phyloP scores from a whole-genome alignment of 1,284 basidiomycete species.

The Malassezia cuniculi region DNA sequence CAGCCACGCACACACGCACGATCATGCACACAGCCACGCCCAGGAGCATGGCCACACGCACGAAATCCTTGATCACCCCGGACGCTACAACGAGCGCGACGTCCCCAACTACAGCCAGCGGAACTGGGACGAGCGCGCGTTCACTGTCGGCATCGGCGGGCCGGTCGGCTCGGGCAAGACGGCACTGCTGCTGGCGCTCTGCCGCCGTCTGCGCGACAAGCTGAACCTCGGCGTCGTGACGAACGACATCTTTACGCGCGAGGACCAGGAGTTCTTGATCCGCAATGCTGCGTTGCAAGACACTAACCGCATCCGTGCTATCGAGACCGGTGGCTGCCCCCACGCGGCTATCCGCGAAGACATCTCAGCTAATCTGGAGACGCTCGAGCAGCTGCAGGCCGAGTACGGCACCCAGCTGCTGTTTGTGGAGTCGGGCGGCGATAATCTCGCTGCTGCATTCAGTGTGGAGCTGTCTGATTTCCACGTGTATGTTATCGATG shows the following conservation, averaged over 20 bases:
- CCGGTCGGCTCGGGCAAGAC: conserved; percentile 95
- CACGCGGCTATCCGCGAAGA: conserved; percentile 59
- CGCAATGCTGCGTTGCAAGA: conserved; percentile 73
- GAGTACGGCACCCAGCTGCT: conserved; percentile 50
- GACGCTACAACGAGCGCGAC: conserved; percentile 83
- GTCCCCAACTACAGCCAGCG: conserved; percentile 71
- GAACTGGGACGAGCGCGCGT: conserved; percentile 83
- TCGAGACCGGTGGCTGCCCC: conserved; percentile 61
- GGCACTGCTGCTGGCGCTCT: conserved; percentile 82
- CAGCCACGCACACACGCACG: conserved; percentile 13
- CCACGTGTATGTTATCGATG: conserved; percentile 55
- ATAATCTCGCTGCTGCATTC: conserved; percentile 90
- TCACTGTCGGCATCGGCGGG: conserved; percentile 92
- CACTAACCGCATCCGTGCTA: conserved; percentile 70
- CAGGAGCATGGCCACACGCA: conserved; percentile 40
- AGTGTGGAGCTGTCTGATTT: conserved; percentile 91
- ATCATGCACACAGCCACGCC: conserved; percentile 14
- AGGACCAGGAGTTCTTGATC: conserved; percentile 95
- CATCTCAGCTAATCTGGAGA: conserved; percentile 89
- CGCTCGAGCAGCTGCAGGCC: conserved; percentile 87
- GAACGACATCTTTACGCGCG: conserved; percentile 53
- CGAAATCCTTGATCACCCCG: conserved; percentile 47
- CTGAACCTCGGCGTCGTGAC: conserved; percentile 69
- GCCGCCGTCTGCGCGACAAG: conserved; percentile 63
- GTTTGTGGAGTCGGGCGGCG: conserved; percentile 92